These are phyloP conservation scores for Serendipita indica DNA, from an alignment of 768 basidiomycete species.

Conservation along the genomic window DNA sequence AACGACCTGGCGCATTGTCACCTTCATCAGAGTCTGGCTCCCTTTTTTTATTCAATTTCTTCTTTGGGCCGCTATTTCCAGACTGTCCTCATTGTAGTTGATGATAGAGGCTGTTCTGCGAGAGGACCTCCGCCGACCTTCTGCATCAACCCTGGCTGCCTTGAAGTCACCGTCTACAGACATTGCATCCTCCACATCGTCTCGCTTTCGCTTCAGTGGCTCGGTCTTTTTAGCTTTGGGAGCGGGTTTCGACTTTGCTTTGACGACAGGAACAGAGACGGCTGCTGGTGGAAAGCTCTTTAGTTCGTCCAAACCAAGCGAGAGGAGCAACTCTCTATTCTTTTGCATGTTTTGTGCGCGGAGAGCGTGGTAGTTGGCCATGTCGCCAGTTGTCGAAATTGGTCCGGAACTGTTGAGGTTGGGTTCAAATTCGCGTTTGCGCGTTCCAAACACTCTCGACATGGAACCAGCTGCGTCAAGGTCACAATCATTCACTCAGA, in stretches of 20 bases:
- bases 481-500: too few relatives aligned
- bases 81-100: conserved; percentile 20
- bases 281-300: neutral
- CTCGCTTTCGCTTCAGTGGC: neutral
- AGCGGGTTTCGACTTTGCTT: neutral
- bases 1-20: conserved; percentile 8
- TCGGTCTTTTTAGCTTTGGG: conserved; percentile 8
- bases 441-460: neutral
- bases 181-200: conserved; percentile 3
- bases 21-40: neutral
- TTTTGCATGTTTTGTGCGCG: conserved; percentile 4
- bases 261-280: neutral
- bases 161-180: neutral
- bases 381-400: neutral
- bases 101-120: conserved; percentile 34
- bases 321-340: conserved; percentile 8
- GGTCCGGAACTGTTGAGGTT: neutral
- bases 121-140: conserved; percentile 42
- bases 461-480: too few relatives aligned
- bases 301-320: conserved; percentile 1
- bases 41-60: conserved; percentile 13
- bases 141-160: conserved; percentile 8
- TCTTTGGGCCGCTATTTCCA: neutral
- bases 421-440: neutral
- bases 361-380: neutral